Percentiles rank a stretch among this genome's conserved stretches.
Conservation (phyloP, 2,329 filamentous ascomycete species). For the Sporothrix protearum region DNA sequence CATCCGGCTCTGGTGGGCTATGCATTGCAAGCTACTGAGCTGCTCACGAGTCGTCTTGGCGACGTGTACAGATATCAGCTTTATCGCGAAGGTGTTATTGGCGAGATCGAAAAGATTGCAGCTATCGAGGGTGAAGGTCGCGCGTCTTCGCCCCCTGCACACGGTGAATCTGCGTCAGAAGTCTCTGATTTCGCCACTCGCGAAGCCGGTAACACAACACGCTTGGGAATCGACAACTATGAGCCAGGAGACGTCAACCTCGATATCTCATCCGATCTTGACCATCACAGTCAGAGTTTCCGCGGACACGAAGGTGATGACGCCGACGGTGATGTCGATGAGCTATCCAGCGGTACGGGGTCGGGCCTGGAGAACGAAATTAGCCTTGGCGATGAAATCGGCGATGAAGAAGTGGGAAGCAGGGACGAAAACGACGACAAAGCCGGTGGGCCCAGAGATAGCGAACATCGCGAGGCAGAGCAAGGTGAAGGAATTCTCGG, state of each 20-base stretch:
- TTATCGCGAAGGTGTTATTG: slow-evolving; percentile 92
- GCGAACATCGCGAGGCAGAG: slow-evolving; percentile 50
- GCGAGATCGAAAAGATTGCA: slow-evolving; percentile 81
- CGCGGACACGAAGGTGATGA: not conserved
- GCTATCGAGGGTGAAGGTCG: slow-evolving; percentile 34
- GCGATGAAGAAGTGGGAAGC: slow-evolving; percentile 38
- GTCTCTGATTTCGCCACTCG: not conserved
- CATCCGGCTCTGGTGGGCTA: slow-evolving; percentile 82
- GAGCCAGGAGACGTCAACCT: not conserved
- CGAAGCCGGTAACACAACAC: not conserved
- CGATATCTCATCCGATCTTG: slow-evolving; percentile 27
- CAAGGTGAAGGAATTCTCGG: slow-evolving; percentile 61
- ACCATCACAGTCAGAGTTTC: slow-evolving; percentile 25
- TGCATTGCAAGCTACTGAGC: slow-evolving; percentile 82
- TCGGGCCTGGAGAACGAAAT: not conserved
- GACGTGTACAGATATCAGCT: slow-evolving; percentile 93
- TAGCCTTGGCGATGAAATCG: slow-evolving; percentile 29
- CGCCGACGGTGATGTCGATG: not conserved
- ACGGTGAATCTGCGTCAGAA: not conserved
- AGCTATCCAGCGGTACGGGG: not conserved
- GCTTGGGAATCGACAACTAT: not conserved
- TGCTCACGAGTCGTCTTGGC: slow-evolving; percentile 79
- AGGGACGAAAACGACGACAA: slow-evolving; percentile 40
- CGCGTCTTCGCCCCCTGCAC: not conserved
- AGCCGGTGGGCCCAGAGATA: slow-evolving; percentile 45